Conservation (phyloP, 495 filamentous ascomycete genomes). For the Rusavskia elegans region DNA sequence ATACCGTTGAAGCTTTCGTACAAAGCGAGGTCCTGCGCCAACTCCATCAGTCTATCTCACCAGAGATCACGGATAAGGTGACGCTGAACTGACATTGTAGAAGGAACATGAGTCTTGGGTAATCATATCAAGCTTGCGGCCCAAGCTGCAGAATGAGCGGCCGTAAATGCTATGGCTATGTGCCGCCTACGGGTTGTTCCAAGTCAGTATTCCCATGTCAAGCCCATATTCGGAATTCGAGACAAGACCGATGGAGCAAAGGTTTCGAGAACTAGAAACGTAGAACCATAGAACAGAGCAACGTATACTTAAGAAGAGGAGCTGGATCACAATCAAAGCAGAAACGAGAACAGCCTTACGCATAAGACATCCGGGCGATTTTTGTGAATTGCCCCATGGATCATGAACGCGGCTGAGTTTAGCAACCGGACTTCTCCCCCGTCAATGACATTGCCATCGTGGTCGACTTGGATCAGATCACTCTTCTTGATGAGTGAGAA, state of each 20-base stretch:
- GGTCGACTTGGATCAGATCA: conserved; percentile 57
- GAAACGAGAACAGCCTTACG: conserved; percentile 11
- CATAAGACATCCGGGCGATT: conserved; percentile 58
- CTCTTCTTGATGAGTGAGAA: conserved; percentile 54
- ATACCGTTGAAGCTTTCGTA: conserved; percentile 56
- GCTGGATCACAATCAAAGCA: no score
- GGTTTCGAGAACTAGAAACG: no score
- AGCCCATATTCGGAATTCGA: no score
- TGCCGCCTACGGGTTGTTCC: conserved; percentile 21
- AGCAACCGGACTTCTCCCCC: conserved; percentile 45
- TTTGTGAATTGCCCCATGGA: conserved; percentile 49
- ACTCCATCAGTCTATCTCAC: conserved; percentile 3
- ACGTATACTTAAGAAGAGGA: no score
- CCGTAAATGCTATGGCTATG: conserved; percentile 62
- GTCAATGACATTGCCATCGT: conserved; percentile 48
- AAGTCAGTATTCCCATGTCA: no score
- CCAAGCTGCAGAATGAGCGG: conserved; percentile 49
- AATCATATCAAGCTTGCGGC: conserved; percentile 51
- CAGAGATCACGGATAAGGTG: background rate
- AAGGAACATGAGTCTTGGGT: conserved; percentile 60
- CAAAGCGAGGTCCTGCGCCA: conserved; percentile 39
- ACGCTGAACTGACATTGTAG: conserved; percentile 26
- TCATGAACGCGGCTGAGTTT: conserved; percentile 55
- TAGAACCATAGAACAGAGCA: no score
- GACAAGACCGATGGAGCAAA: no score